These are phyloP conservation scores for Candolleomyces eurysporus DNA, from an alignment of 768 basidiomycete species.

Conservation along the genomic window DNA sequence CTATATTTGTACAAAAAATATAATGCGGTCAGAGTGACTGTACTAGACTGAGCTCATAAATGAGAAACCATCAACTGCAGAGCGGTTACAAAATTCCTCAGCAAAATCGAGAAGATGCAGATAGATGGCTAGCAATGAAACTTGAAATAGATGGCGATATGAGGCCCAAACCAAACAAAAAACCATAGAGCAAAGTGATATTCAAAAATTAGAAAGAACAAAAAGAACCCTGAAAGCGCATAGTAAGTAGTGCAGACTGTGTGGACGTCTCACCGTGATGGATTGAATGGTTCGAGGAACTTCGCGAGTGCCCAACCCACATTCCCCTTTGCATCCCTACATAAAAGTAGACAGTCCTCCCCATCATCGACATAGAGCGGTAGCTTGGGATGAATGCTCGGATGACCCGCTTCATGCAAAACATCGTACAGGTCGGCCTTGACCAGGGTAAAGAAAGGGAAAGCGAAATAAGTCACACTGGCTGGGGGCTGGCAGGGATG, in stretches of 20 bases:
- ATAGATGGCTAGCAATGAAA: not conserved
- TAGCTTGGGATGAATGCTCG: slow-evolving; percentile 67
- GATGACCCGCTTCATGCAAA: slow-evolving; percentile 76
- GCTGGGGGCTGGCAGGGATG: slow-evolving; percentile 66
- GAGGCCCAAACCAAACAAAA: not conserved
- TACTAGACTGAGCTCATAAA: not conserved
- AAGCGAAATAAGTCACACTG: slow-evolving; percentile 64
- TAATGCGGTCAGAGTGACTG: too few relatives aligned
- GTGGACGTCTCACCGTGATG: not conserved
- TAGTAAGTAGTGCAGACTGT: too few relatives aligned
- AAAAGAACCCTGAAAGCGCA: not conserved
- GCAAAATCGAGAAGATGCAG: not conserved
- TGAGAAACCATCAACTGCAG: not conserved
- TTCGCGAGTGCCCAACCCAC: slow-evolving; percentile 84
- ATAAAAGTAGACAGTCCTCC: slow-evolving; percentile 78
- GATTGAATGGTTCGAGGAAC: slow-evolving; percentile 63
- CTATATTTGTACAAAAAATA: too few relatives aligned
- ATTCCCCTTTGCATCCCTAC: slow-evolving; percentile 50
- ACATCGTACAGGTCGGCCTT: slow-evolving; percentile 65
- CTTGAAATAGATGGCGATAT: not conserved
- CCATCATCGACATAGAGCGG: slow-evolving; percentile 75
- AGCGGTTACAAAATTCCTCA: not conserved
- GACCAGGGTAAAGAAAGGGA: slow-evolving; percentile 74
- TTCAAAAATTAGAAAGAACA: not conserved
- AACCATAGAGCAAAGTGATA: not conserved